Conservation (phyloP, 202 grass and related monocot species). For the Brachypodium distachyon region DNA sequence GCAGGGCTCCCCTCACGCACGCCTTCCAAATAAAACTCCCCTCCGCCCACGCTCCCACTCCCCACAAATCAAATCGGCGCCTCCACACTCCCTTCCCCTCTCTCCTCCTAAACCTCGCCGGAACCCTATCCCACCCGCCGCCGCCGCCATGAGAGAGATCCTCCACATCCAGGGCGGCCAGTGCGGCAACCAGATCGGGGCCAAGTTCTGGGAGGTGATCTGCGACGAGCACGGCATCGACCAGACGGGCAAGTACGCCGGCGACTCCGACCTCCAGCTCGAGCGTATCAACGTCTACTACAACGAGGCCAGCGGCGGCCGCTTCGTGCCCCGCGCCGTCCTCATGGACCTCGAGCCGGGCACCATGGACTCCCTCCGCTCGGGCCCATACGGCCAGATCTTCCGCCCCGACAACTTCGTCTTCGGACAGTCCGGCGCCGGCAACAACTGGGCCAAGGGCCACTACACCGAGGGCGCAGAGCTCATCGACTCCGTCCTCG, state of each 20-base stretch:
- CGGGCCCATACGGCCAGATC: conserved; percentile 58
- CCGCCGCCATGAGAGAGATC: conserved; percentile 41
- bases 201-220: conserved; percentile 82
- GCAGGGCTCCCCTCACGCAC: neutral
- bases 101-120: neutral
- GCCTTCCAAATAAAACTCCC: conserved; percentile 5
- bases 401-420: conserved; percentile 65
- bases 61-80: neutral
- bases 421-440: conserved; percentile 63
- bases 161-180: conserved; percentile 56
- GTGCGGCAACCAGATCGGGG: conserved; percentile 55
- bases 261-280: conserved; percentile 47
- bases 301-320: conserved; percentile 48
- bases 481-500: conserved; percentile 56
- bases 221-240: conserved; percentile 96
- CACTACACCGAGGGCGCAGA: conserved; percentile 68
- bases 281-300: conserved; percentile 65
- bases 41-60: neutral
- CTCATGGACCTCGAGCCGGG: conserved; percentile 74
- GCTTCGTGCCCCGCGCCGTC: conserved; percentile 43
- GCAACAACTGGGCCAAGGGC: conserved; percentile 60
- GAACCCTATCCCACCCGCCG: neutral
- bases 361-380: conserved; percentile 50
- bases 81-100: neutral
- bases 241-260: conserved; percentile 56